These are phyloP conservation scores for Lactarius sp. DNA, from an alignment of 768 basidiomycete species.

Conservation along the genomic window DNA sequence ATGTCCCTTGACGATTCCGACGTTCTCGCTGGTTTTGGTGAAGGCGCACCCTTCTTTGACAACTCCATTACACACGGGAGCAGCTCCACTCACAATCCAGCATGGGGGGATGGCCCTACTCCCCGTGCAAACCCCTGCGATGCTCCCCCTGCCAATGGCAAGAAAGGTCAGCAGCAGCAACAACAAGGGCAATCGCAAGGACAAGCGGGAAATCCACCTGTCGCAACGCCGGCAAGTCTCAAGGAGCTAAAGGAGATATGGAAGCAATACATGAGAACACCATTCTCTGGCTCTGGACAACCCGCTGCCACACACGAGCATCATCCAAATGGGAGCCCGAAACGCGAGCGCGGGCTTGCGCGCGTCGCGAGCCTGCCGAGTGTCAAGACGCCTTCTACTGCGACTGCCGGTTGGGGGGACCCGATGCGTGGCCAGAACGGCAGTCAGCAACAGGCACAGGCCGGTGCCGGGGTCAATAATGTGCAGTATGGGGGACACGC, in stretches of 20 bases:
- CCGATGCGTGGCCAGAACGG: slow-evolving; percentile 19
- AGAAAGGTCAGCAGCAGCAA: slow-evolving; percentile 24
- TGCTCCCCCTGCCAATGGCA: slow-evolving; percentile 24
- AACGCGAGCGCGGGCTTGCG: slow-evolving; percentile 38
- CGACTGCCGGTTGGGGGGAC: slow-evolving; percentile 18
- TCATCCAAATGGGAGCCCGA: slow-evolving; percentile 25
- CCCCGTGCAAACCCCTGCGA: slow-evolving; percentile 22
- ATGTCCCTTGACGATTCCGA: slow-evolving; percentile 73
- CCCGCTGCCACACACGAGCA: slow-evolving; percentile 10
- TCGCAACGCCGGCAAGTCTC: slow-evolving; percentile 32
- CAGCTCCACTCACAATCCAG: slow-evolving; percentile 10
- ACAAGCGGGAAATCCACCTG: slow-evolving; percentile 34
- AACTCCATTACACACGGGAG: slow-evolving; percentile 10
- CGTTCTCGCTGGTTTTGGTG: slow-evolving; percentile 56
- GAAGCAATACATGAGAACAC: slow-evolving; percentile 71
- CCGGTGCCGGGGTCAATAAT: not conserved
- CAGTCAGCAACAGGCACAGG: not conserved
- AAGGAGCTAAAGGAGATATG: slow-evolving; percentile 65
- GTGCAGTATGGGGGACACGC: not conserved
- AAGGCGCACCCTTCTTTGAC: slow-evolving; percentile 60
- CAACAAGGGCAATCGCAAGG: slow-evolving; percentile 12
- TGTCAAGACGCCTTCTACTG: slow-evolving; percentile 55
- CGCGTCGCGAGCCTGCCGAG: slow-evolving; percentile 67
- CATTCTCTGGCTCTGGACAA: slow-evolving; percentile 42
- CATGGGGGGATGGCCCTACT: slow-evolving; percentile 22